A percentile compares a stretch with the other conserved stretches of the same genome.
Conservation (phyloP, 805 yeast genomes). For the Lipomyces sp. region DNA sequence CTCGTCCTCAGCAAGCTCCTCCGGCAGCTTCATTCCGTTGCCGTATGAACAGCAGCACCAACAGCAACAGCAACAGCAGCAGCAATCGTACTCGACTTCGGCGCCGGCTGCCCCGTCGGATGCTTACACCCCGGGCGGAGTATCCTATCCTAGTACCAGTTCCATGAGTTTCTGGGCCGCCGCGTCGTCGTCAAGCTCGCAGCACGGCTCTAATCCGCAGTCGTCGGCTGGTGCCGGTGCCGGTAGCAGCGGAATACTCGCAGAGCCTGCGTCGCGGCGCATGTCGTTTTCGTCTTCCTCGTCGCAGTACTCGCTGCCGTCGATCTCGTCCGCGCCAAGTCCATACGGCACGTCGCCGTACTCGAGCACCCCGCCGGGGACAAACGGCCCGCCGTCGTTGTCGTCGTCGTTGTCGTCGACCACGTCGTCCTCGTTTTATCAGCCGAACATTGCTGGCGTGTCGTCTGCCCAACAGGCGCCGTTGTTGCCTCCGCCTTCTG, state of each 20-base stretch:
- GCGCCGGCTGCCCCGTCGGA: too few species aligned
- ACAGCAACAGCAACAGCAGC: too few species aligned
- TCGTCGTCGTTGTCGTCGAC: too few species aligned
- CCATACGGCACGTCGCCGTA: too few species aligned
- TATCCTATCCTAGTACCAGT: too few species aligned
- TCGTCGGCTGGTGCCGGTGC: too few species aligned
- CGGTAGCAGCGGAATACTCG: too few species aligned
- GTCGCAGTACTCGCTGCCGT: slow-evolving; percentile 26
- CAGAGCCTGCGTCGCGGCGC: slow-evolving; percentile 7
- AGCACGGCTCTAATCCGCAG: too few species aligned
- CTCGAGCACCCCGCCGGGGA: too few species aligned
- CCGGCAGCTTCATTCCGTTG: slow-evolving; percentile 1
- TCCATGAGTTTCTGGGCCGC: too few species aligned
- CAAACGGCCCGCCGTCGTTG: too few species aligned
- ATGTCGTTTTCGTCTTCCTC: slow-evolving; percentile 14
- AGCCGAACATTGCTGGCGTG: slow-evolving; percentile 1
- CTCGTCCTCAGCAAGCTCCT: slow-evolving; percentile 1
- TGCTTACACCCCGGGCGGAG: too few species aligned
- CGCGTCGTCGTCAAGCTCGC: slow-evolving; percentile 14
- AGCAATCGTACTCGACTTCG: slow-evolving; percentile 17
- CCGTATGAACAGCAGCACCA: neutral
- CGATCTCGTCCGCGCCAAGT: slow-evolving; percentile 22
- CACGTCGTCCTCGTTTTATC: slow-evolving; percentile 6
- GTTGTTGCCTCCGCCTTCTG: slow-evolving; percentile 15
- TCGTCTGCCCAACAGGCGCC: slow-evolving; percentile 14